phyloP scores from a whole-genome alignment of 2,329 filamentous ascomycete species.

The Xylariaceae sp. region DNA sequence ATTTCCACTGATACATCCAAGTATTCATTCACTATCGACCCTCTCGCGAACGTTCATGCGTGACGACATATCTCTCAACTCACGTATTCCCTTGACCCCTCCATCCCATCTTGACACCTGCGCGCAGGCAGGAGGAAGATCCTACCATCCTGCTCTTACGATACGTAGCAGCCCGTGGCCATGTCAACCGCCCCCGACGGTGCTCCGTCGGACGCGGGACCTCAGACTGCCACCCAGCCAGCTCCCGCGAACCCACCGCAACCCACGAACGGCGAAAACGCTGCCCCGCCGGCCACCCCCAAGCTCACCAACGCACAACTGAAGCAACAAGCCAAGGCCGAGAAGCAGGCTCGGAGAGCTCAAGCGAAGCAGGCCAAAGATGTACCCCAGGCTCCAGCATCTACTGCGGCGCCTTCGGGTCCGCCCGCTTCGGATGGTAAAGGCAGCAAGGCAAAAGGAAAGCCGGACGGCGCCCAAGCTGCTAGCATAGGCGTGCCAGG shows the following conservation, averaged over 20 bases:
- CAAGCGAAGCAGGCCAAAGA: slow-evolving; percentile 59
- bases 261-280: slow-evolving; percentile 20
- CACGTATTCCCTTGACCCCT: too few relatives aligned
- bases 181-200: slow-evolving; percentile 20
- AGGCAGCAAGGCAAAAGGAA: slow-evolving; percentile 44
- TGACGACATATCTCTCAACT: too few relatives aligned
- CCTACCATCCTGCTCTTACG: too few relatives aligned
- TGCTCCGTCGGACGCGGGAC: slow-evolving; percentile 16
- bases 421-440: slow-evolving; percentile 41
- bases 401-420: slow-evolving; percentile 34
- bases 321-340: slow-evolving; percentile 85
- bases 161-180: not conserved
- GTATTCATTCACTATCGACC: too few relatives aligned
- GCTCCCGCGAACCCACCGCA: slow-evolving; percentile 17
- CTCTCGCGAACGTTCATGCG: too few relatives aligned
- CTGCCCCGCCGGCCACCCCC: slow-evolving; percentile 30
- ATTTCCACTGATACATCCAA: too few relatives aligned
- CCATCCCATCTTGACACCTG: too few relatives aligned
- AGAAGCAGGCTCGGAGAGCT: slow-evolving; percentile 82
- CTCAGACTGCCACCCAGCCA: slow-evolving; percentile 11
- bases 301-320: slow-evolving; percentile 73
- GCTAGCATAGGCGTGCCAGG: slow-evolving; percentile 24
- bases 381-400: slow-evolving; percentile 36
- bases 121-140: too few relatives aligned
- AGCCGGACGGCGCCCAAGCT: slow-evolving; percentile 39